Conservation (phyloP, 73 alveolate species). For the Tetrahymena elliotti region DNA sequence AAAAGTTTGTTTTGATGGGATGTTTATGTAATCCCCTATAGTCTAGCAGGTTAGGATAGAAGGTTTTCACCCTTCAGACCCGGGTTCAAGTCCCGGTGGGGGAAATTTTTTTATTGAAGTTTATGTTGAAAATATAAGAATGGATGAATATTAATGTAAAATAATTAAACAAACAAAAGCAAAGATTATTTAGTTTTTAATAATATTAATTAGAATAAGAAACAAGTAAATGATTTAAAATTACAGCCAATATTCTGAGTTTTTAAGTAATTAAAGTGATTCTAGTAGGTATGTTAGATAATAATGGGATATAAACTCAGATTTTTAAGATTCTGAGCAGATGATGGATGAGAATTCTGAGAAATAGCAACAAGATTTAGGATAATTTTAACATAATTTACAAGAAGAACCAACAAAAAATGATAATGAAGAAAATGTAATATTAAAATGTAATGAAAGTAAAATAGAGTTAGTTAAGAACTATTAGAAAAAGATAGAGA, state of each 20-base stretch:
- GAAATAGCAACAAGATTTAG: neutral
- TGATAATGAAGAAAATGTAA: neutral
- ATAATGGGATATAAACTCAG: neutral
- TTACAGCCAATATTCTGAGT: neutral
- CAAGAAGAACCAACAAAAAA: neutral
- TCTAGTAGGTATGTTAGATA: neutral
- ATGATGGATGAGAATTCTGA: neutral
- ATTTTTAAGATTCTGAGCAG: neutral
- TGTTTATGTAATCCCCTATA: neutral
- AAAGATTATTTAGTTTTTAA: neutral
- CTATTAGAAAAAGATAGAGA: neutral
- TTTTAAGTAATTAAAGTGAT: neutral
- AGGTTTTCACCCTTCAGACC: constrained; percentile 3
- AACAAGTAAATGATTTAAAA: neutral
- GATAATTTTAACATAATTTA: neutral
- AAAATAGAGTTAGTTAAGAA: neutral
- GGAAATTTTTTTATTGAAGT: neutral
- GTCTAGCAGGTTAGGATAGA: constrained; percentile 2
- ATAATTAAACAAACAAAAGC: neutral
- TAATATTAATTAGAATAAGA: neutral
- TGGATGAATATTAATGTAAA: neutral
- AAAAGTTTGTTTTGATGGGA: neutral
- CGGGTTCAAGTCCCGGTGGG: constrained; percentile 7
- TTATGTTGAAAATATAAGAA: neutral
- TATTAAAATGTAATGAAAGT: neutral